A percentile compares a stretch with the other conserved stretches of the same genome.
Evolutionary conservation across 2,329 filamentous ascomycete species (phyloP).

Genomic region (Bipolaris zeicola): DNA sequence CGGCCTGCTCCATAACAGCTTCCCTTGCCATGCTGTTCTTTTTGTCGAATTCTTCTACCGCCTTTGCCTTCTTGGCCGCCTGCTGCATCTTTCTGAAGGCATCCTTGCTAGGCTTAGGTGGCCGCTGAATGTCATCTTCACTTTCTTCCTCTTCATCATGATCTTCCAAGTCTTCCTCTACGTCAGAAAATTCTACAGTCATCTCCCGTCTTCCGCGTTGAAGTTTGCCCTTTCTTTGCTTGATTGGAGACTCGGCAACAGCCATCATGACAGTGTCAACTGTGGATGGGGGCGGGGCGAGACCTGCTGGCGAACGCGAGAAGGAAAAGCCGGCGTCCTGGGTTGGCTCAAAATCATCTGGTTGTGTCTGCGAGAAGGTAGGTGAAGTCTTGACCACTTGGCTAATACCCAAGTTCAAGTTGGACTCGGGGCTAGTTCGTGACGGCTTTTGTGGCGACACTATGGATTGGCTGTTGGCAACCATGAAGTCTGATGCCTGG

Average conservation of each 20-base stretch:
- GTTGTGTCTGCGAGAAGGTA: conserved; percentile 60
- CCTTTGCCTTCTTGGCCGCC: conserved; percentile 61
- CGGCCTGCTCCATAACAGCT: conserved; percentile 87
- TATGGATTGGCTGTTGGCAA: conserved; percentile 61
- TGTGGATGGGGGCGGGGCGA: conserved; percentile 68
- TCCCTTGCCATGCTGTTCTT: conserved; percentile 86
- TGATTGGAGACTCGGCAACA: conserved; percentile 67
- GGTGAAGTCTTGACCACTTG: conserved; percentile 44
- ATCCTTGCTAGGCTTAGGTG: conserved; percentile 49
- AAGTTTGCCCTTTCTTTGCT: conserved; percentile 65
- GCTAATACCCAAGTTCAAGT: conserved; percentile 44
- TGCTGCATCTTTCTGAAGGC: conserved; percentile 76
- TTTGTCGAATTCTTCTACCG: conserved; percentile 68
- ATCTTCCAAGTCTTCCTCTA: conserved; percentile 49
- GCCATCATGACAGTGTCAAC: conserved; percentile 69
- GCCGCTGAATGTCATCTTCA: conserved; percentile 38
- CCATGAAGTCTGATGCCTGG: conserved; percentile 64
- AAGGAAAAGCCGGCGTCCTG: conserved; percentile 80
- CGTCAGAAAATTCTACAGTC: conserved; percentile 51
- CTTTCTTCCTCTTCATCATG: conserved; percentile 28
- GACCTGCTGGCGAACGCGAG: conserved; percentile 70
- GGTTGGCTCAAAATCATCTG: conserved; percentile 74
- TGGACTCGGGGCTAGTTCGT: conserved; percentile 24
- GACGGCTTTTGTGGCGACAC: conserved; percentile 32
- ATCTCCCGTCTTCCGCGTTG: conserved; percentile 52